Evolutionary conservation across 495 filamentous ascomycete species (phyloP), one percentile per base, ranked within the genome.

Genomic region (Tuber calosporum): DNA sequence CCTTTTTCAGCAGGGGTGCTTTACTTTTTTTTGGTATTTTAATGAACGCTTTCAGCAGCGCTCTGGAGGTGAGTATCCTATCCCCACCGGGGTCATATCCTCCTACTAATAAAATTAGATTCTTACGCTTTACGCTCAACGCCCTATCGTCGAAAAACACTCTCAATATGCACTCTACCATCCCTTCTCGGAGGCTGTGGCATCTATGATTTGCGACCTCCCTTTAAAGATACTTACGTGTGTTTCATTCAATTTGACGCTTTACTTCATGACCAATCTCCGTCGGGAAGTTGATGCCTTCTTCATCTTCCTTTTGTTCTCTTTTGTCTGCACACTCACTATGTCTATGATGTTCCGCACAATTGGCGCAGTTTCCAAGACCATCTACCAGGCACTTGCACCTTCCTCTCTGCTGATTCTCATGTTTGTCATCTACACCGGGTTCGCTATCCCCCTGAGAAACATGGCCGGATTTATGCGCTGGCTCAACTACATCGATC

Each of bases 81-180:
- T 20, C 17, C 42, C 67, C 30, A 73, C 74, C 20, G 38, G 69
- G 67, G 15, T 69, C 39, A 41, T 34, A 37, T 43, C 37, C 39
- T 69, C 74, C 74, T 38, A 73, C 72, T 7, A 26, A 40, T 62
- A 73, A 69, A 67, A 45, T 30, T 67, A 88, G 84, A 93, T 93
- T 82, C 83, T 96, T 40, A 93, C 91, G 8, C 86, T 96, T 6
- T 96, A 92, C 82, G 87, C 90, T 30, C 94, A 97, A 87, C 88
- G 93, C 20, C 88, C 91, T 1, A 96, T 97, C 79, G 93, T 97
- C 72, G 93, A 97, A 80, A 97, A 97, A 80, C 94, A 97, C 79
- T 84, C 85, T 70, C 89, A 90, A 74, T 97, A 96, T 81, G 94
- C 94, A n/a, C 85, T 97, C 34, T 97, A 97, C 78, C 94, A 96